Conservation (phyloP, 1,139 yeast genomes). For the Scheffersomyces illinoinensis region DNA sequence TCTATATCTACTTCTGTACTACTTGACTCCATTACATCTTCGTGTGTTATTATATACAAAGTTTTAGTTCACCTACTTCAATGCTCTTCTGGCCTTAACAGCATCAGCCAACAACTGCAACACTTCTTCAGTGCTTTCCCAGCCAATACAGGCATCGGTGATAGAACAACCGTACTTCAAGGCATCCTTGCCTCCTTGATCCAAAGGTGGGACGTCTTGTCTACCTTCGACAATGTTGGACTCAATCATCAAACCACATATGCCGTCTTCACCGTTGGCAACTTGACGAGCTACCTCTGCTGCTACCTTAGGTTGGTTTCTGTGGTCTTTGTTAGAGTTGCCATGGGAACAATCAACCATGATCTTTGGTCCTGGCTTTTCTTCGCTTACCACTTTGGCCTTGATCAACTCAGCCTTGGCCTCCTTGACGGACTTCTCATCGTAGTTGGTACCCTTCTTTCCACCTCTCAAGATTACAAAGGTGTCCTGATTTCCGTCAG, state of each 20-base stretch:
- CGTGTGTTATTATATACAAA: background rate
- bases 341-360: conserved; percentile 99
- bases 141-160: conserved; percentile 94
- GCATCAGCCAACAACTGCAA: conserved; percentile 74
- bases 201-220: conserved; percentile 78
- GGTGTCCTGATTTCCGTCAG: conserved; percentile 89
- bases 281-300: conserved; percentile 76
- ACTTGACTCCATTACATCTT: background rate
- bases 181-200: conserved; percentile 65
- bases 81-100: conserved; percentile 70
- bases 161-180: conserved; percentile 91
- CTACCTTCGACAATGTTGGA: conserved; percentile 89
- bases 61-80: conserved; percentile 6
- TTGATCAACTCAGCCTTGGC: conserved; percentile 65
- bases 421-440: conserved; percentile 69
- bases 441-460: conserved; percentile 90
- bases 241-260: conserved; percentile 97
- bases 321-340: conserved; percentile 89
- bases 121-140: conserved; percentile 80
- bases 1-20: background rate
- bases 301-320: conserved; percentile 94
- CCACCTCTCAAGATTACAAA: conserved; percentile 95
- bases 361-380: conserved; percentile 61
- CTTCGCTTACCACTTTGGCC: conserved; percentile 52
- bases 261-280: conserved; percentile 67